Evolutionary conservation across 1,139 yeast species (phyloP).

Genomic region (Kodamaea suecica): DNA sequence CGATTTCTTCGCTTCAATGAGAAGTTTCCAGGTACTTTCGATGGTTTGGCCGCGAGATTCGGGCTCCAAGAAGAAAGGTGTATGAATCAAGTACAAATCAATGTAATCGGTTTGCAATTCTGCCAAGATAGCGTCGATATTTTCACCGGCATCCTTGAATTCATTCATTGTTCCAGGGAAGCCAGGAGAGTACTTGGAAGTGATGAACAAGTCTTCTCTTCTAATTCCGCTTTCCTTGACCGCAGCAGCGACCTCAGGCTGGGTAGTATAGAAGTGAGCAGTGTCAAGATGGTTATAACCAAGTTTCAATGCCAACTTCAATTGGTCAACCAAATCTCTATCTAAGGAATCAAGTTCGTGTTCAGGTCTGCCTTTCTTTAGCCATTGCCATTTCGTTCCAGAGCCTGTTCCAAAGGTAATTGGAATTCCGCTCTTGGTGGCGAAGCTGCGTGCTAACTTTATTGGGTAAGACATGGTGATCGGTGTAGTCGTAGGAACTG

Average conservation of each 20-base stretch:
- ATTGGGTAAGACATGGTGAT: constrained; percentile 6
- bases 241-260: constrained; percentile 60
- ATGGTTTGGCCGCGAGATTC: constrained; percentile 25
- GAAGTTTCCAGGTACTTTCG: constrained; percentile 36
- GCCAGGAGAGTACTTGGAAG: constrained; percentile 50
- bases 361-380: constrained; percentile 34
- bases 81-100: constrained; percentile 68
- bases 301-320: constrained; percentile 43
- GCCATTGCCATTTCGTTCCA: constrained; percentile 62
- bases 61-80: constrained; percentile 41
- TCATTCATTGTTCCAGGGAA: constrained; percentile 12
- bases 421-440: constrained; percentile 40
- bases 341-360: constrained; percentile 31
- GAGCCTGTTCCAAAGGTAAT: constrained; percentile 54
- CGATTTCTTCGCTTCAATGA: constrained; percentile 36
- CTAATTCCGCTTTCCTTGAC: constrained; percentile 42
- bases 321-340: constrained; percentile 40
- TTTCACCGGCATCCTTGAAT: constrained; percentile 42
- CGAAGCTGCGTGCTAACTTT: constrained; percentile 13
- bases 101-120: constrained; percentile 58
- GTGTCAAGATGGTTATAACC: constrained; percentile 58
- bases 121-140: constrained; percentile 47
- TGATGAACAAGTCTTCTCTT: constrained; percentile 53
- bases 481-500: neutral
- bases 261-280: constrained; percentile 64